These are phyloP conservation scores for Solanum clarkiae DNA, from an alignment of 257 asterid species.

Conservation along the genomic window DNA sequence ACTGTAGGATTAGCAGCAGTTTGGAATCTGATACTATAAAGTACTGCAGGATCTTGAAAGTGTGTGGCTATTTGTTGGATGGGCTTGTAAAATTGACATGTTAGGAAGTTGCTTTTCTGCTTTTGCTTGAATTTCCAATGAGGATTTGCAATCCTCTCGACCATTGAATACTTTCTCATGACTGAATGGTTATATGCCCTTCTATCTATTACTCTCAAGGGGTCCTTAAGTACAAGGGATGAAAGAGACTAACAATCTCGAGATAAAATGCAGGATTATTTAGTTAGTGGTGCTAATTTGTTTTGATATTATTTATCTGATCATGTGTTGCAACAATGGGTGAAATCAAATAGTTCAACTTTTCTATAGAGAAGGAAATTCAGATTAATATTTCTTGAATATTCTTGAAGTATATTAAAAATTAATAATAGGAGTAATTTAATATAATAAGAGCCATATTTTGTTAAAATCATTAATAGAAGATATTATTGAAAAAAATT, in stretches of 20 bases:
- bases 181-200: background rate
- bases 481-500: too few relatives aligned
- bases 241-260: background rate
- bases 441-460: too few relatives aligned
- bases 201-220: background rate
- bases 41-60: background rate
- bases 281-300: background rate
- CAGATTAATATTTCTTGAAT: too few relatives aligned
- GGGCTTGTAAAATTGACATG: background rate
- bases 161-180: background rate
- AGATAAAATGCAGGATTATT: background rate
- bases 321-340: too few relatives aligned
- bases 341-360: too few relatives aligned
- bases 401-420: too few relatives aligned
- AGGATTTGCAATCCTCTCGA: background rate
- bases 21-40: slow-evolving; percentile 1
- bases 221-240: background rate
- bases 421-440: too few relatives aligned
- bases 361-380: too few relatives aligned
- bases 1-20: background rate
- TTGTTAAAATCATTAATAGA: too few relatives aligned
- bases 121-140: background rate
- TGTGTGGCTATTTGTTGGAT: background rate
- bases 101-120: background rate
- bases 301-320: background rate